Evolutionary conservation across 2,329 filamentous ascomycete genomes (phyloP).

Genomic region (Mollisiaceae sp.): DNA sequence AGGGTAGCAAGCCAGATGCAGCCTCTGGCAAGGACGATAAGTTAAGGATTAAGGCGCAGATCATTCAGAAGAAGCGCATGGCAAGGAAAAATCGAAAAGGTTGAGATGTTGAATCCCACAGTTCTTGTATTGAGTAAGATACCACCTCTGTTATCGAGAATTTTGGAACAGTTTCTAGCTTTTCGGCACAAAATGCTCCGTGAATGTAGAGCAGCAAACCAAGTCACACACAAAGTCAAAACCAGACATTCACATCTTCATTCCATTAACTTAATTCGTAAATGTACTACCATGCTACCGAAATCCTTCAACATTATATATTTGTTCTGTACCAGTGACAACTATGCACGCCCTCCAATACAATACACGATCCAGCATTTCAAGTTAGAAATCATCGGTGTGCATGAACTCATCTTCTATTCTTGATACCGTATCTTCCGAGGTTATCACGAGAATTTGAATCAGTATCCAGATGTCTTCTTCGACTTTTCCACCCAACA

Average conservation of each 20-base stretch:
- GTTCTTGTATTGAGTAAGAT: not conserved
- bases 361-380: too few relatives aligned
- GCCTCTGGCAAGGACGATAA: conserved; percentile 55
- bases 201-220: not conserved
- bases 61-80: conserved; percentile 85
- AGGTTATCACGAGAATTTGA: too few relatives aligned
- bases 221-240: not conserved
- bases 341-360: too few relatives aligned
- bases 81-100: conserved; percentile 62
- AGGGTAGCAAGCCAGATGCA: conserved; percentile 39
- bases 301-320: too few relatives aligned
- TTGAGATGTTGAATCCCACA: not conserved
- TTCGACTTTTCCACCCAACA: too few relatives aligned
- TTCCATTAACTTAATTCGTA: not conserved
- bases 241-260: not conserved
- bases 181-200: not conserved
- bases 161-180: not conserved
- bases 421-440: too few relatives aligned
- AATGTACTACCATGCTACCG: too few relatives aligned
- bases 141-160: conserved; percentile 5
- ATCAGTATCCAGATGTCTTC: too few relatives aligned
- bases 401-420: too few relatives aligned
- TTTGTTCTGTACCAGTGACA: too few relatives aligned
- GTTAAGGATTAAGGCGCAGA: conserved; percentile 69
- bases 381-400: too few relatives aligned